Evolutionary conservation across 2,329 filamentous ascomycete genomes (phyloP).

Genomic region (Xylariaceae sp.): DNA sequence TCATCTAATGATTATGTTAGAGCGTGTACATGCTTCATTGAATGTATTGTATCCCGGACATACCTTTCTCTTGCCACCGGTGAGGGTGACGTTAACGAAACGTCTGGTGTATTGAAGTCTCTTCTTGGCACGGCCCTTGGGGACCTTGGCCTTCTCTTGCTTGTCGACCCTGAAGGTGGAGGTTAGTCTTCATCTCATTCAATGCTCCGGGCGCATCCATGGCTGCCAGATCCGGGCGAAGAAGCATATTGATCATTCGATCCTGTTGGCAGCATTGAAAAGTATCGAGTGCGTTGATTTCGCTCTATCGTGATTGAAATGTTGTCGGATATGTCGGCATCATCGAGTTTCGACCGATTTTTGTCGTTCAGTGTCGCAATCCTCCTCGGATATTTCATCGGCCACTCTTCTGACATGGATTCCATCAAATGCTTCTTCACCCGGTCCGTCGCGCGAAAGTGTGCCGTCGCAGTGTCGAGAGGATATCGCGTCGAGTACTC

Average conservation of each 20-base stretch:
- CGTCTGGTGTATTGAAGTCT: slow-evolving; percentile 82
- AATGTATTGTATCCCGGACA: slow-evolving; percentile 22
- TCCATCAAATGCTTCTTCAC: slow-evolving; percentile 1
- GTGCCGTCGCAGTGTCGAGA: too few species aligned
- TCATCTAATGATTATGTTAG: slow-evolving; percentile 33
- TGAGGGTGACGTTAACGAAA: slow-evolving; percentile 97
- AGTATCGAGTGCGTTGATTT: background rate
- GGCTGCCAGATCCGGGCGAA: too few species aligned
- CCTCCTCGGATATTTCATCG: too few species aligned
- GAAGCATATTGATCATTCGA: slow-evolving; percentile 6
- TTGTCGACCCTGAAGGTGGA: slow-evolving; percentile 10
- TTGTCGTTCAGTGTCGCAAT: too few species aligned
- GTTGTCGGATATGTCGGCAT: background rate
- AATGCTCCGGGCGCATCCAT: too few species aligned
- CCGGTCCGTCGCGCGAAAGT: too few species aligned
- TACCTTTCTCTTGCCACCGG: slow-evolving; percentile 98
- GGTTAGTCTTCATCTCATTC: background rate
- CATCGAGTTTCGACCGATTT: too few species aligned
- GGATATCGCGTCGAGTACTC: slow-evolving; percentile 35
- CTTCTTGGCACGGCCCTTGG: slow-evolving; percentile 98
- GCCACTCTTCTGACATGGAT: too few species aligned
- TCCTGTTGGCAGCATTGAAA: background rate
- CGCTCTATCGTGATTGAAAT: background rate
- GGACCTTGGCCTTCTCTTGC: slow-evolving; percentile 57
- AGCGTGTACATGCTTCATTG: background rate